A percentile compares a stretch with the other conserved stretches of the same genome.
Conservation (phyloP, 805 yeast genomes). For the Sugiyamaella americana region DNA sequence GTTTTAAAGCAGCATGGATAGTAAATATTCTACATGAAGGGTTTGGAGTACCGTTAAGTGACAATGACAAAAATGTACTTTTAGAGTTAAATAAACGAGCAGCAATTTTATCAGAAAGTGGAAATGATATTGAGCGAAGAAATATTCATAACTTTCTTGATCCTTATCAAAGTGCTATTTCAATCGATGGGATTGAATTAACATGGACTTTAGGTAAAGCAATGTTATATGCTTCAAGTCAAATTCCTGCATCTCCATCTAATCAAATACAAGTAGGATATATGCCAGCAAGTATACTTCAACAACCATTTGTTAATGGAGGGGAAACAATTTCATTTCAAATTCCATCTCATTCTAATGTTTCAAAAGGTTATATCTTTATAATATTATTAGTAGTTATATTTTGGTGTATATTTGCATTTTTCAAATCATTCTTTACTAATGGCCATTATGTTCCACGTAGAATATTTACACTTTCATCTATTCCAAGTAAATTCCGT, state of each 20-base stretch:
- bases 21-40: constrained; percentile 87
- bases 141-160: constrained; percentile 31
- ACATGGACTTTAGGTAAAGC: constrained; percentile 95
- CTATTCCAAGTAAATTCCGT: neutral
- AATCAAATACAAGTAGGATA: constrained; percentile 20
- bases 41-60: constrained; percentile 62
- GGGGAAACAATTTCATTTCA: constrained; percentile 21
- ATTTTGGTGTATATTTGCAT: neutral
- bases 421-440: constrained; percentile 1
- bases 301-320: constrained; percentile 20
- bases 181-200: constrained; percentile 74
- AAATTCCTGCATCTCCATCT: constrained; percentile 34
- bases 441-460: neutral
- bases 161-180: constrained; percentile 76
- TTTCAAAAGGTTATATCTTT: neutral
- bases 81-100: neutral
- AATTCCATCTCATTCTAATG: neutral
- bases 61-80: constrained; percentile 25
- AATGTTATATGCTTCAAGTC: constrained; percentile 71
- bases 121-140: neutral
- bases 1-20: constrained; percentile 96
- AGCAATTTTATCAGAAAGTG: neutral
- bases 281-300: constrained; percentile 12
- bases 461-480: neutral
- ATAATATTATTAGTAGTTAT: neutral